Base-by-base conservation (phyloP, 2,329 filamentous ascomycete genomes). In the Neofusicoccum ribis region DNA sequence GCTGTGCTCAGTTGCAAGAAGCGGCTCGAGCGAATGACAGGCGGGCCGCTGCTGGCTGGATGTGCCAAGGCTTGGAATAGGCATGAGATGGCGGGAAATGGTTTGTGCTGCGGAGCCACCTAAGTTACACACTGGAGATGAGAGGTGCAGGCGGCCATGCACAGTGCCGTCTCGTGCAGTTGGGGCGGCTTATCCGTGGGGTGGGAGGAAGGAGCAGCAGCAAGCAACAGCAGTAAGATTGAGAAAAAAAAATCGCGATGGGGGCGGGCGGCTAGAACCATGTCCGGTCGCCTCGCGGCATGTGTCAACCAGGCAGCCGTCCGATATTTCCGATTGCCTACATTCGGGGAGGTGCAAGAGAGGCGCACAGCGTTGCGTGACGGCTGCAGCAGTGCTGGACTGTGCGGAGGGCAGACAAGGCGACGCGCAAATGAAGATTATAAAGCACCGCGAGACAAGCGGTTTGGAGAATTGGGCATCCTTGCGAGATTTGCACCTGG, bases 21-120 rank as follows among this genome's bases (percentile, higher is more conserved):
- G 41, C 39, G 27, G 54, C 54, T 46, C 39, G 54, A 59, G 54
- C 39, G 54, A 46, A 50, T 50, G 44, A 49, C 17, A 23, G 47
- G 14, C 50, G 6, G 50, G 50, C 23, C 6, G 51, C 27, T 20
- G 51, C 37, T 44, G 31, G 43, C 27, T n/a, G 9, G 43, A 50
- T 62, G 46, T 62, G 59, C 59, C 59, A 62, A 62, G 59, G 44
- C 47, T 41, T 50, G 34, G 59, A 43, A 41, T 31, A 51, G 46
- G 59, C 36, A 62, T 62, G 59, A 15, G 47, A 62, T 17, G 43
- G 58, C 44, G 44, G 37, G 23, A 23, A 23, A 23, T 23, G 23
- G 23, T 23, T 15, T 14, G 27, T n/a, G 50, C 5, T 41, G 51
- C 15, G 36, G 36, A 8, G 8, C 36, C 36, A 39, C 36, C 23